phyloP scores from a whole-genome alignment of 1,139 yeast species.

The Kurtzmaniella quercitrusa region DNA sequence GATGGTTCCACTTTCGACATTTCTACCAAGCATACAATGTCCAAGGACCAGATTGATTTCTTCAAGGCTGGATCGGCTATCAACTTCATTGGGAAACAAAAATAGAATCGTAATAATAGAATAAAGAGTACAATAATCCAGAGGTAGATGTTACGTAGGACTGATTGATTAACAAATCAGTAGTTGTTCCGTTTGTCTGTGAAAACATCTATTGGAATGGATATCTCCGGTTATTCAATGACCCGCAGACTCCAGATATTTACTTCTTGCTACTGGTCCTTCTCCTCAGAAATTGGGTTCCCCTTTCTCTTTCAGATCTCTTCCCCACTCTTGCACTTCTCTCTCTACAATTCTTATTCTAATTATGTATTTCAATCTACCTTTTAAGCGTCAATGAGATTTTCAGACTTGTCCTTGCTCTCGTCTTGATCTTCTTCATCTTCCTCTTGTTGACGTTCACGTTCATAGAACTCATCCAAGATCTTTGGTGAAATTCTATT shows the following conservation, averaged over 20 bases:
- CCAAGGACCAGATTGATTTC: slow-evolving; percentile 90
- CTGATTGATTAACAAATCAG: too few species aligned
- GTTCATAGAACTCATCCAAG: slow-evolving; percentile 88
- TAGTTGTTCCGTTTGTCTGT: too few species aligned
- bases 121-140: not conserved
- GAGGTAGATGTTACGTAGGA: too few species aligned
- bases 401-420: slow-evolving; percentile 32
- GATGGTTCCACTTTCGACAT: slow-evolving; percentile 68
- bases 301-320: too few species aligned
- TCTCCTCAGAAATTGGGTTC: too few species aligned
- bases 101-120: slow-evolving; percentile 9
- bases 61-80: slow-evolving; percentile 98
- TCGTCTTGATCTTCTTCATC: slow-evolving; percentile 51
- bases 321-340: not conserved
- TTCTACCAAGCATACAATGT: slow-evolving; percentile 89
- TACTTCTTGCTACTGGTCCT: too few species aligned
- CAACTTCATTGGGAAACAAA: slow-evolving; percentile 77
- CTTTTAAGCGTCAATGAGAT: slow-evolving; percentile 50
- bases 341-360: not conserved
- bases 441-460: slow-evolving; percentile 62
- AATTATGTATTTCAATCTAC: slow-evolving; percentile 2
- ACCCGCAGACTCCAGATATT: too few species aligned
- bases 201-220: too few species aligned
- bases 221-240: too few species aligned
- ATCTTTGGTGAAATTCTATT: slow-evolving; percentile 98